These are phyloP conservation scores for Gryganskiella cystojenkinii DNA, from an alignment of 192 early-diverging fungal species.

Conservation along the genomic window DNA sequence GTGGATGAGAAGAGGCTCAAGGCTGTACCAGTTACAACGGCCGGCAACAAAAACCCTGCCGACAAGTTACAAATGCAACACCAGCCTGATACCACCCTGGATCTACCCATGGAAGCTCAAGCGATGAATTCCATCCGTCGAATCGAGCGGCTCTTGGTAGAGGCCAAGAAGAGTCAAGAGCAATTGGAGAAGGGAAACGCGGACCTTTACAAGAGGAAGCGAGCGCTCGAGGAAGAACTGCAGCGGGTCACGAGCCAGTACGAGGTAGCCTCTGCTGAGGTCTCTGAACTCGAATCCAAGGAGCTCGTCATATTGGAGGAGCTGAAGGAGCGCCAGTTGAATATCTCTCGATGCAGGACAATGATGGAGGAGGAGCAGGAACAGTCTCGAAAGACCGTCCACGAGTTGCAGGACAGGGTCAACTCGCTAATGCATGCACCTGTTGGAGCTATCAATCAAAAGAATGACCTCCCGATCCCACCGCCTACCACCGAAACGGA, in stretches of 20 bases:
- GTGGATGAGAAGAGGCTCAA: slow-evolving; percentile 5
- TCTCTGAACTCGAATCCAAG: slow-evolving; percentile 1
- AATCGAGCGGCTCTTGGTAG: slow-evolving; percentile 16
- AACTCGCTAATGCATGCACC: slow-evolving; percentile 5
- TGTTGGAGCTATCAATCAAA: too few species aligned
- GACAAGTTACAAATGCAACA: too few species aligned
- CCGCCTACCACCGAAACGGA: too few species aligned
- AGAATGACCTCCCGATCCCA: too few species aligned
- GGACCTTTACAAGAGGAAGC: slow-evolving; percentile 5
- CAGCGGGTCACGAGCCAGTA: not conserved
- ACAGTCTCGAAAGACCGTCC: not conserved
- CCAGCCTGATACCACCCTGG: too few species aligned
- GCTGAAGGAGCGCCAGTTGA: slow-evolving; percentile 6
- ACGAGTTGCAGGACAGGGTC: slow-evolving; percentile 22
- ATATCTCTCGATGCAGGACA: slow-evolving; percentile 8
- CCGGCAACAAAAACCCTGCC: not conserved
- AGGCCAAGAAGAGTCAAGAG: slow-evolving; percentile 12
- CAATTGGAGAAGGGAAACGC: slow-evolving; percentile 15
- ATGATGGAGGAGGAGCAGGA: slow-evolving; percentile 26
- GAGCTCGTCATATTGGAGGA: slow-evolving; percentile 10
- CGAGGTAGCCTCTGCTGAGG: not conserved
- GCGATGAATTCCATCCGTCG: slow-evolving; percentile 22
- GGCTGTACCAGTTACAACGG: not conserved
- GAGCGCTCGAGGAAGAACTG: slow-evolving; percentile 10
- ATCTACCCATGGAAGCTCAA: slow-evolving; percentile 27